Evolutionary conservation across 2,329 filamentous ascomycete species (phyloP), one percentile per base, ranked within the genome.

Genomic region (Ceratocystis cacaofunesta): DNA sequence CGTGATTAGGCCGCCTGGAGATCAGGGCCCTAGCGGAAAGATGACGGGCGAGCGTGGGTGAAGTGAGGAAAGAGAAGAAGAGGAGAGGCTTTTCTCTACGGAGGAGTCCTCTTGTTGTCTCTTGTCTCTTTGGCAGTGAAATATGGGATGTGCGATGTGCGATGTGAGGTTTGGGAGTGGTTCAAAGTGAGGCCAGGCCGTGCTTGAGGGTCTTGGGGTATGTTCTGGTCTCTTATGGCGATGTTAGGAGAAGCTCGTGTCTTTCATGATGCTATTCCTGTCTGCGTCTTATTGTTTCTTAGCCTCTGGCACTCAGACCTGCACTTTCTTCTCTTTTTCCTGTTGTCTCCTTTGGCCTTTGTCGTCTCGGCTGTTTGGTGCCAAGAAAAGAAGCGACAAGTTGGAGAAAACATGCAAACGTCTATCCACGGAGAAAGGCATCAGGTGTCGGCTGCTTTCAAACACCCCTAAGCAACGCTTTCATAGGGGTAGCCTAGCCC

Each of bases 391-490:
- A 36, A 58, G 52, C 52, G 52, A 58, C 25, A 10, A 19, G 28
- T 36, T 58, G 52, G 52, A 58, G 52, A 58, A 58, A 58, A 58
- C 28, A 58, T 58, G 52, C 28, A n/a, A 28, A 57, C 52, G 25
- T 36, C 25, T 8, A 57, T 22, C 5, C 12, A 10, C 3, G 7
- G 12, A 58, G 17, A 58, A 3, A 36, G 52, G 22, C 52, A 17
- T 58, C 5, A 36, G 52, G 52, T 58, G 30, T 58, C 32, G 30
- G 52, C 32, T 50, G 46, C 10, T 3, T 50, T n/a, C 17, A 22
- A 12, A 19, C n/a, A n/a, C 22, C n/a, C 46, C 22, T 50, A 19
- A 7, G 46, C 6, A 3, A 22, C 17, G 36, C 36, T 41, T 41
- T 12, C 36, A 41, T 41, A 41, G 36, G 36, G 36, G 36, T 41